phyloP scores from a whole-genome alignment of 2,329 filamentous ascomycete species.

The Cladorrhinum sp. region DNA sequence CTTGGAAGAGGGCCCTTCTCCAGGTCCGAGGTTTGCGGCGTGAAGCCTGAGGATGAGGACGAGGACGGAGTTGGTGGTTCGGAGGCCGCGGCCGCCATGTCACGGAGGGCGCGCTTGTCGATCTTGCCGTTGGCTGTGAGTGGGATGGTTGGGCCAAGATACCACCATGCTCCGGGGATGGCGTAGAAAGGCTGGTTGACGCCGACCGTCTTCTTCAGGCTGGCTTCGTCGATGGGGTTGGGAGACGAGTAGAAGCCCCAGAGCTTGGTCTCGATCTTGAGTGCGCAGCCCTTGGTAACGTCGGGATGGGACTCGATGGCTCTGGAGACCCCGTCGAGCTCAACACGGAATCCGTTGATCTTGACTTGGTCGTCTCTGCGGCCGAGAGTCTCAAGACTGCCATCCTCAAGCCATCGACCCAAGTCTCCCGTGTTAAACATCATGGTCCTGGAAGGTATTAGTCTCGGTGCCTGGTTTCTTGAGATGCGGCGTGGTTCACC shows the following conservation, averaged over 20 bases:
- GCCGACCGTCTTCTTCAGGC: slow-evolving; percentile 40
- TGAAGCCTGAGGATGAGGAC: background rate
- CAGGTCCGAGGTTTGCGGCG: slow-evolving; percentile 6
- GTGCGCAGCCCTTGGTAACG: slow-evolving; percentile 46
- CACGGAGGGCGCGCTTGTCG: slow-evolving; percentile 46
- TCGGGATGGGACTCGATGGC: slow-evolving; percentile 45
- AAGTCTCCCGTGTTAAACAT: slow-evolving; percentile 63
- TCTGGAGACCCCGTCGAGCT: slow-evolving; percentile 56
- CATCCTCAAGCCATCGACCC: slow-evolving; percentile 51
- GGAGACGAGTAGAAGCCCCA: slow-evolving; percentile 48
- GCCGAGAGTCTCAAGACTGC: slow-evolving; percentile 53
- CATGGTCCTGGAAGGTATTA: slow-evolving; percentile 33
- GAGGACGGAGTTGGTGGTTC: background rate
- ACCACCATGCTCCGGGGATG: slow-evolving; percentile 45
- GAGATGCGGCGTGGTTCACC: slow-evolving; percentile 18
- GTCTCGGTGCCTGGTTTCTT: background rate
- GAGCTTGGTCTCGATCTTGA: slow-evolving; percentile 47
- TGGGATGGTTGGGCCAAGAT: slow-evolving; percentile 41
- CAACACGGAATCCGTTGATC: slow-evolving; percentile 60
- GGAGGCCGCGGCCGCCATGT: slow-evolving; percentile 29
- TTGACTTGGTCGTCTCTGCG: slow-evolving; percentile 62
- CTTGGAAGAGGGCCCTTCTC: slow-evolving; percentile 9
- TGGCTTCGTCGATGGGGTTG: slow-evolving; percentile 33
- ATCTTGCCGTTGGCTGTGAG: slow-evolving; percentile 56
- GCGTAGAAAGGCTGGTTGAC: slow-evolving; percentile 53